Percentiles rank a stretch among this genome's conserved stretches.
Conservation (phyloP, 2,329 filamentous ascomycete species). For the Bipolaris cookei region DNA sequence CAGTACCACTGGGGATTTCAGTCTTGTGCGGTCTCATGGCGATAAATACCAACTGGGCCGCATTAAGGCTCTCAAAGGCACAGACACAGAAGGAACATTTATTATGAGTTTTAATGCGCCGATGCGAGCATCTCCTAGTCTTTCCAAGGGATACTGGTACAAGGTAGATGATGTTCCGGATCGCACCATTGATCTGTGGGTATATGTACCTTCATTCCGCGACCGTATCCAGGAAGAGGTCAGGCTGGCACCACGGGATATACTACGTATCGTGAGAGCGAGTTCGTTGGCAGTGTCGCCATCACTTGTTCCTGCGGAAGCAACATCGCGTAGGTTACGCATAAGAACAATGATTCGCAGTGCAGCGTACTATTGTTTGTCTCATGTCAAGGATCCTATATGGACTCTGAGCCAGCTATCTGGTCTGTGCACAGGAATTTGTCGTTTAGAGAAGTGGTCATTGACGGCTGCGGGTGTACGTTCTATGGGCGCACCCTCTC, state of each 20-base stretch:
- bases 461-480: constrained; percentile 2
- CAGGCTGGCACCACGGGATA: neutral
- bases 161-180: constrained; percentile 1
- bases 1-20: neutral
- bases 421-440: neutral
- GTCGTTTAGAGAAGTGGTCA: neutral
- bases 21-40: neutral
- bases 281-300: neutral
- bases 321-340: too few species aligned
- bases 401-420: constrained; percentile 2
- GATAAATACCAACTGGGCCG: constrained; percentile 1
- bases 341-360: neutral
- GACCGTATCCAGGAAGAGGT: neutral
- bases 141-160: neutral
- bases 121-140: neutral
- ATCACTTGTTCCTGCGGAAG: neutral
- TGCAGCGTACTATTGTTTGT: neutral
- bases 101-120: constrained; percentile 3
- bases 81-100: neutral
- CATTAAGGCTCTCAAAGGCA: neutral
- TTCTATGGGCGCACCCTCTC: neutral
- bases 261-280: neutral
- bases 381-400: neutral
- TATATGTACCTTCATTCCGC: constrained; percentile 2
- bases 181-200: neutral